Percentiles rank a stretch among this genome's conserved stretches.
phyloP scores from a whole-genome alignment of 2,329 filamentous ascomycete genomes.

The Aspergillus terreus region DNA sequence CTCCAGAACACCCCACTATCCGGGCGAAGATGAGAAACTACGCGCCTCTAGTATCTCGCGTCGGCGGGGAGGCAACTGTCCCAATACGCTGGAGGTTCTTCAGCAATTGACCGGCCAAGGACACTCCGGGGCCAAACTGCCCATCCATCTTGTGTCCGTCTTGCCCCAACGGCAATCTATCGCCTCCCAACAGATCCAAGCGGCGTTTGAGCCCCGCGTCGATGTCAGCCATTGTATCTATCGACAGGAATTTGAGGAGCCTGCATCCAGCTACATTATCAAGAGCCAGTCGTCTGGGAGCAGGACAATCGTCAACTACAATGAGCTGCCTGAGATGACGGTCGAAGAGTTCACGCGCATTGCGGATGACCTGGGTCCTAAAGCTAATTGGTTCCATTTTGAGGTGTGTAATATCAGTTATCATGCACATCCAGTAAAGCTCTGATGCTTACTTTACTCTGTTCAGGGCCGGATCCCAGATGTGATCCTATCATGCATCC shows the following conservation, averaged over 20 bases:
- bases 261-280: conserved; percentile 68
- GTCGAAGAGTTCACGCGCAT: conserved; percentile 54
- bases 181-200: conserved; percentile 50
- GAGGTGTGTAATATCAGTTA: conserved; percentile 48
- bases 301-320: conserved; percentile 69
- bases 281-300: conserved; percentile 57
- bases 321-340: conserved; percentile 65
- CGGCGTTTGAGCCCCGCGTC: conserved; percentile 52
- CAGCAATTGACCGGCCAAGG: conserved; percentile 52
- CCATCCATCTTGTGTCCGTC: conserved; percentile 40
- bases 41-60: conserved; percentile 58
- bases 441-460: neutral
- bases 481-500: conserved; percentile 58
- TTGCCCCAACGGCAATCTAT: conserved; percentile 54
- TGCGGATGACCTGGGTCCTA: conserved; percentile 36
- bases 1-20: conserved; percentile 51
- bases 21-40: conserved; percentile 68
- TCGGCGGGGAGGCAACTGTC: conserved; percentile 69
- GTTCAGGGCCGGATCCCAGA: conserved; percentile 60
- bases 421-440: neutral
- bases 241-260: conserved; percentile 50
- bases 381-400: conserved; percentile 64
- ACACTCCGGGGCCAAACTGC: conserved; percentile 6
- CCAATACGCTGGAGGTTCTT: conserved; percentile 68
- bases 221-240: conserved; percentile 58